Percentiles rank a stretch among this genome's conserved stretches.
Evolutionary conservation across 2,329 filamentous ascomycete genomes (phyloP).

Genomic region (Calcarisporium arbuscula): DNA sequence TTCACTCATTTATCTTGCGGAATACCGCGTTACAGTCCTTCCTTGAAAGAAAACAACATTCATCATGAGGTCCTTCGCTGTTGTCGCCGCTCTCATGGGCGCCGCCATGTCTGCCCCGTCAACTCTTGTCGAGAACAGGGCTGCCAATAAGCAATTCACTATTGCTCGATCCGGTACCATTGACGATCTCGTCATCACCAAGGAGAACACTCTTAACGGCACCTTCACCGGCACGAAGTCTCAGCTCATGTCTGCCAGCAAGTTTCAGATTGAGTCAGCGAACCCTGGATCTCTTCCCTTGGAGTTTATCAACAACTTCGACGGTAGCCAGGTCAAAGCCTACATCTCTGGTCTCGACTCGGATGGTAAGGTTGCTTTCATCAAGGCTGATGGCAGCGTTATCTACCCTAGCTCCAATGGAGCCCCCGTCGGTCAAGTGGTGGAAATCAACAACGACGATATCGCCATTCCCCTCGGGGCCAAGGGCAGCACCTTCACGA

Average conservation of each 20-base stretch:
- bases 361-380: conserved; percentile 33
- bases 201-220: conserved; percentile 33
- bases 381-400: conserved; percentile 32
- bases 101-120: no score
- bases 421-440: conserved; percentile 26
- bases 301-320: conserved; percentile 37
- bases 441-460: conserved; percentile 31
- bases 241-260: conserved; percentile 1
- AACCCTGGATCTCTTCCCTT: conserved; percentile 15
- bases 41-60: no score
- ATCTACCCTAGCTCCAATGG: conserved; percentile 35
- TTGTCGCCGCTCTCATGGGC: no score
- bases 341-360: conserved; percentile 40
- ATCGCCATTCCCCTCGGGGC: conserved; percentile 36
- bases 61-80: no score
- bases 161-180: conserved; percentile 22
- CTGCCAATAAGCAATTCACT: no score
- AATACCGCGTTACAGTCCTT: no score
- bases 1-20: no score
- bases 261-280: conserved; percentile 5
- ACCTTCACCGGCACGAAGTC: conserved; percentile 18
- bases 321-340: conserved; percentile 29
- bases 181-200: conserved; percentile 27
- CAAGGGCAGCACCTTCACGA: conserved; percentile 27
- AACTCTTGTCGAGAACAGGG: no score